Conservation (phyloP, 805 yeast species). For the Yamadazyma ubonensis region DNA sequence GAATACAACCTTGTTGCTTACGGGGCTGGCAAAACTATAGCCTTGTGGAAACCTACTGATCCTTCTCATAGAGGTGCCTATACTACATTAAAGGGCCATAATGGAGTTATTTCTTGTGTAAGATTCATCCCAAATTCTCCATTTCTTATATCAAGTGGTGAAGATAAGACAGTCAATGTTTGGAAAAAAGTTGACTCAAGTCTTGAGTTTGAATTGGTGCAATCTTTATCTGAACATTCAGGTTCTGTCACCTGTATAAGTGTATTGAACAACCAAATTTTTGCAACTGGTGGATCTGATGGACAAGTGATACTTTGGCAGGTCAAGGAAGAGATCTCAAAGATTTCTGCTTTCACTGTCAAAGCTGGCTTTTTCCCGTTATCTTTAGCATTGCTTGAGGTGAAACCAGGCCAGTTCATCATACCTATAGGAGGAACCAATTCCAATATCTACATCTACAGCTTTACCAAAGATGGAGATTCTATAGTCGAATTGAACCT, state of each 20-base stretch:
- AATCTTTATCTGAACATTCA: conserved; percentile 38
- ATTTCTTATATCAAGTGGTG: conserved; percentile 59
- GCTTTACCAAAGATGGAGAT: conserved; percentile 29
- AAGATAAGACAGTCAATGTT: conserved; percentile 59
- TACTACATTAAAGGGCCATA: conserved; percentile 60
- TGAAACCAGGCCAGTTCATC: conserved; percentile 37
- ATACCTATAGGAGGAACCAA: conserved; percentile 76
- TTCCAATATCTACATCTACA: conserved; percentile 51
- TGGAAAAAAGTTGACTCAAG: conserved; percentile 46
- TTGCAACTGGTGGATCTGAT: conserved; percentile 63
- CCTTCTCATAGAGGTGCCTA: conserved; percentile 44
- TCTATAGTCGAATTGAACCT: conserved; percentile 13
- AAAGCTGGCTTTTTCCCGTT: conserved; percentile 47
- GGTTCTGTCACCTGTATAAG: conserved; percentile 58
- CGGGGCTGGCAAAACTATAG: conserved; percentile 67
- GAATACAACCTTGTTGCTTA: conserved; percentile 52
- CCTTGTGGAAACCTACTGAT: conserved; percentile 65
- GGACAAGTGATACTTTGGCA: conserved; percentile 60
- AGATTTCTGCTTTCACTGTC: conserved; percentile 32
- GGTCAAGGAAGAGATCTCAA: conserved; percentile 18
- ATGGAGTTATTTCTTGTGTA: conserved; percentile 65
- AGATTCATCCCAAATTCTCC: conserved; percentile 45
- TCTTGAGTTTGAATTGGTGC: conserved; percentile 30
- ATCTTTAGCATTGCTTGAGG: conserved; percentile 32
- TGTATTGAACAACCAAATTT: conserved; percentile 33